Evolutionary conservation across 345 rosid genomes (phyloP), one percentile per base, ranked within the genome.

Genomic region (Psidium friedrichsthalianum): DNA sequence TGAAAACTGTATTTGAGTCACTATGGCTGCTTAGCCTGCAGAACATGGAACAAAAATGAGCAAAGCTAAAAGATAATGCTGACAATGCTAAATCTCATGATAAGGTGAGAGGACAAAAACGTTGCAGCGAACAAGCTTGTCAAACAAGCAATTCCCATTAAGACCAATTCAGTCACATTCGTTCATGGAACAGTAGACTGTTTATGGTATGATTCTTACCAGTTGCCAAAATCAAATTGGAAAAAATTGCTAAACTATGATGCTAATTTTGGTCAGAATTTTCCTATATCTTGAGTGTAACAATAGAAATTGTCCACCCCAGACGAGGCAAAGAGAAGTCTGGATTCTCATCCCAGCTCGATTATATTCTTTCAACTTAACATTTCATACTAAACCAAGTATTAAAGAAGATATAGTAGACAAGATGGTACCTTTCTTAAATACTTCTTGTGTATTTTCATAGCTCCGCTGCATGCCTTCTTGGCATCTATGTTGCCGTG

Each of bases 361-460:
- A 36, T 69, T 18, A 36, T 14, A 36, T 20, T 22, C 80, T 36
- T 36, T 36, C 80, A 69, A 36, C 76, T 64, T 29, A 1, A 64
- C 47, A 20, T 18, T 69, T 69, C 78, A 36, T 8, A 18, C 47
- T 57, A 56, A 12, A 44, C 4, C 83, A 24, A 24, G 21, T 47
- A 49, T 3, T 27, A 51, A 81, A 56, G 85, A 83, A 56, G 74
- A 47, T 11, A 83, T 52, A 54, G 24, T 2, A 61, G 47, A 47
- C 18, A 27, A 51, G 78, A 27, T 56, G 54, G 56, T 85, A 95
- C 98, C 94, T 94, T 95, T 85, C 93, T 97, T 52, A 97, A 88
- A 87, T 97, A 97, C 87, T 96, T 97, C 92, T 96, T 97, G 88
- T 97, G 99, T 82, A 96, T 96, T 90, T 97, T 96, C 96, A 97